Evolutionary conservation across 352 stramenopile genomes (phyloP).

Genomic region (Phytophthora pistaciae): DNA sequence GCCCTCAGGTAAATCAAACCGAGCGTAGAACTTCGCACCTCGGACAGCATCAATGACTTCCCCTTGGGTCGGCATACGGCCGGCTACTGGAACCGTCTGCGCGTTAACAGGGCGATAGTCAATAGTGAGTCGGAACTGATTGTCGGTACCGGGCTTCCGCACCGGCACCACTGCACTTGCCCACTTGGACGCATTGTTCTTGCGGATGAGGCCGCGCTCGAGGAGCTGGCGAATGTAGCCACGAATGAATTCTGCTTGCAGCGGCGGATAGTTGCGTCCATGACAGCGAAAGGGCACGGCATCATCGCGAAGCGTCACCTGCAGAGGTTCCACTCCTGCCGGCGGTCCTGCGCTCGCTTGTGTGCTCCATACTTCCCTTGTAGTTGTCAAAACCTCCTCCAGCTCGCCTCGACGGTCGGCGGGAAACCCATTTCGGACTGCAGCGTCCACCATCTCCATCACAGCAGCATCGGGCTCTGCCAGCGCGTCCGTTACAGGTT

Average conservation of each 20-base stretch:
- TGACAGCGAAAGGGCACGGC: constrained; percentile 1
- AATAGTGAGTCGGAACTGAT: constrained; percentile 10
- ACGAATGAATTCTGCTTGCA: constrained; percentile 11
- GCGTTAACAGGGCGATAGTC: constrained; percentile 13
- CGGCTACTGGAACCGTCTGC: constrained; percentile 11
- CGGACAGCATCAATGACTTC: constrained; percentile 10
- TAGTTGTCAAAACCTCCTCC: not conserved
- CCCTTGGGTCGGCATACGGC: constrained; percentile 15
- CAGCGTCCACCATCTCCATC: not conserved
- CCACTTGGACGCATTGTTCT: constrained; percentile 12
- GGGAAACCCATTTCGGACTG: not conserved
- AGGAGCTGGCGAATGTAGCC: constrained; percentile 9
- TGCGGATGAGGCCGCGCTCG: not conserved
- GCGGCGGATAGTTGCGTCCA: constrained; percentile 3
- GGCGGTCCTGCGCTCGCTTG: not conserved
- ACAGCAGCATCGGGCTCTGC: not conserved
- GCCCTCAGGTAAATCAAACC: constrained; percentile 33
- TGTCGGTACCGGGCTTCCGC: not conserved
- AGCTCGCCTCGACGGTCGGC: not conserved
- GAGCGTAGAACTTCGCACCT: constrained; percentile 11
- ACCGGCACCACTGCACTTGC: constrained; percentile 1
- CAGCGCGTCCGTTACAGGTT: not conserved
- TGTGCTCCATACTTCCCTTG: not conserved
- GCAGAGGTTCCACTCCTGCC: not conserved
- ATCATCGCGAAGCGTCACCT: not conserved